Conservation (phyloP, 2,329 filamentous ascomycete species). For the Fusarium pseudocircinatum region DNA sequence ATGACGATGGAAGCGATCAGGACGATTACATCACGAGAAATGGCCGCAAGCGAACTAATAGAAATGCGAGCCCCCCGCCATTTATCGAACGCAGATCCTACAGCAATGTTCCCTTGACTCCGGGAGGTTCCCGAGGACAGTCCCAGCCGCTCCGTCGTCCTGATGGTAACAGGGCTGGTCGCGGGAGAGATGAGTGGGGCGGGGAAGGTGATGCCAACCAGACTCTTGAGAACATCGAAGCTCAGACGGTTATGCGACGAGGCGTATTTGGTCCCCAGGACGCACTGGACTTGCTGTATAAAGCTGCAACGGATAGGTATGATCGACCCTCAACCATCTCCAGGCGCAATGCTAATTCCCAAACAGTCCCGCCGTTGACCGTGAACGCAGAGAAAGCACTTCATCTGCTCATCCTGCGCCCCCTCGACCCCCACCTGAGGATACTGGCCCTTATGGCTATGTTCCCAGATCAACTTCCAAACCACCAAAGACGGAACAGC, state of each 20-base stretch:
- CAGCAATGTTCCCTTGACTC: slow-evolving; percentile 68
- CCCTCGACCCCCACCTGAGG: slow-evolving; percentile 22
- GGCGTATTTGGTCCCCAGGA: slow-evolving; percentile 93
- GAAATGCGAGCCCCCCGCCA: slow-evolving; percentile 57
- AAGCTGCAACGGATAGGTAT: slow-evolving; percentile 77
- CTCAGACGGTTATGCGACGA: slow-evolving; percentile 70
- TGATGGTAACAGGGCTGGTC: slow-evolving; percentile 48
- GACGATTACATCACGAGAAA: slow-evolving; percentile 78
- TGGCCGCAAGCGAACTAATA: slow-evolving; percentile 73
- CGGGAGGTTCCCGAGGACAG: slow-evolving; percentile 72
- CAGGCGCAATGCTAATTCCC: slow-evolving; percentile 11
- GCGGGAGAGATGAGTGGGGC: slow-evolving; percentile 49
- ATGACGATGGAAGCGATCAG: slow-evolving; percentile 61
- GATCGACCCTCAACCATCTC: slow-evolving; percentile 34
- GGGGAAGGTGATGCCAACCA: slow-evolving; percentile 65
- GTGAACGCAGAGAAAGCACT: slow-evolving; percentile 38
- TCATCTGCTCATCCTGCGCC: slow-evolving; percentile 25
- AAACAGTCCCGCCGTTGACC: slow-evolving; percentile 36
- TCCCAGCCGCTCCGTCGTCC: slow-evolving; percentile 74
- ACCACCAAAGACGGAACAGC: slow-evolving; percentile 46
- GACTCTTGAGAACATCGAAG: slow-evolving; percentile 72
- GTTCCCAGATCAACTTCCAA: slow-evolving; percentile 25
- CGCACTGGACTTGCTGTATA: slow-evolving; percentile 89
- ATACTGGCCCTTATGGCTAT: slow-evolving; percentile 33
- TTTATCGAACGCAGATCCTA: slow-evolving; percentile 57